Percentiles rank a stretch among this genome's conserved stretches.
phyloP scores from a whole-genome alignment of 345 rosid genomes.

The Citrus unshiu region DNA sequence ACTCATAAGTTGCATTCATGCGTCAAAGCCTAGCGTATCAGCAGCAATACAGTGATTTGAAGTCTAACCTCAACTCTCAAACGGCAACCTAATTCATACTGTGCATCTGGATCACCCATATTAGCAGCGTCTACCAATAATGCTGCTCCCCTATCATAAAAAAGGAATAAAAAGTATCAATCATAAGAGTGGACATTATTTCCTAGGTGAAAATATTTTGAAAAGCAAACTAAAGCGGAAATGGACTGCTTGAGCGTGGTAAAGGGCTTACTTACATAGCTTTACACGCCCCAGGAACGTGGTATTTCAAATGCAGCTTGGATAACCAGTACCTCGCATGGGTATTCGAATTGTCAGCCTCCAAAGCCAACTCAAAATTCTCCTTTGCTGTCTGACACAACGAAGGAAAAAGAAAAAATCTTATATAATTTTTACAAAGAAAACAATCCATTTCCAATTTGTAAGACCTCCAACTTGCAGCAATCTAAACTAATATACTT shows the following conservation, averaged over 20 bases:
- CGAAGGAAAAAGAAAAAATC: background rate
- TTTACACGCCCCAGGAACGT: constrained; percentile 78
- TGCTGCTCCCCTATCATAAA: constrained; percentile 70
- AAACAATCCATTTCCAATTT: background rate
- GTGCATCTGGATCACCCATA: constrained; percentile 94
- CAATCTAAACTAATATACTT: background rate
- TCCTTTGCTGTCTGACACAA: constrained; percentile 70
- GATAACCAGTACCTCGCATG: constrained; percentile 87
- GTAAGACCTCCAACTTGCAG: background rate
- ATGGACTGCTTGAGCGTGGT: background rate
- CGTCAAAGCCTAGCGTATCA: background rate
- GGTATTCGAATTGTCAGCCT: constrained; percentile 71
- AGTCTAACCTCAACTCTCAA: constrained; percentile 75
- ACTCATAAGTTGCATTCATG: background rate
- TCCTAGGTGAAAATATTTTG: background rate
- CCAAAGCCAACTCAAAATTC: constrained; percentile 84
- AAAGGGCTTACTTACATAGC: constrained; percentile 59
- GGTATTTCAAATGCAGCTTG: constrained; percentile 79
- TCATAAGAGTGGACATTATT: background rate
- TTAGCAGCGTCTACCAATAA: constrained; percentile 90
- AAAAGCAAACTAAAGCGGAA: background rate
- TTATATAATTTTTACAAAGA: background rate
- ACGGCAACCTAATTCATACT: constrained; percentile 76
- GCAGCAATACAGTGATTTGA: background rate
- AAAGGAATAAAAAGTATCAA: constrained; percentile 1